Evolutionary conservation across 2,329 filamentous ascomycete species (phyloP).

Genomic region (Epichloe baconii): DNA sequence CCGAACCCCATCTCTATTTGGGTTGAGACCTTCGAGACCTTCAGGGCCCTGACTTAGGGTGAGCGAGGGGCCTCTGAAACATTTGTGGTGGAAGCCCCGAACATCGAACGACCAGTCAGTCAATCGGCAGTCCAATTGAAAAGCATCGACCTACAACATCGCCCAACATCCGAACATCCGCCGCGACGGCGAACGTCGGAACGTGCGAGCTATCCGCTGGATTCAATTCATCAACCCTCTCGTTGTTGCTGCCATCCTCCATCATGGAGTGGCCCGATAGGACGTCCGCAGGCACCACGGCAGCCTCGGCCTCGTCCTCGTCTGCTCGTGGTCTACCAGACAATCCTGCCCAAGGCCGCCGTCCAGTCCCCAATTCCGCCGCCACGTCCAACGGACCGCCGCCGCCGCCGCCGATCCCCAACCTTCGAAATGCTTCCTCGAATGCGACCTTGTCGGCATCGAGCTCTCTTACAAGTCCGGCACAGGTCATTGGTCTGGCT

Average conservation of each 20-base stretch:
- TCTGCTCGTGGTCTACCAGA: conserved; percentile 26
- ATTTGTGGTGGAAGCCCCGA: conserved; percentile 7
- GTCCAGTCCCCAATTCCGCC: conserved; percentile 24
- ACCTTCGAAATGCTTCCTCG: conserved; percentile 32
- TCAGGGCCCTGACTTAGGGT: conserved; percentile 6
- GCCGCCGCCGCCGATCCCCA: conserved; percentile 33
- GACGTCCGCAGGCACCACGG: conserved; percentile 13
- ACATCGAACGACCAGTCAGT: conserved; percentile 6
- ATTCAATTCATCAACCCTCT: conserved; percentile 1
- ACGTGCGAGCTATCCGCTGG: neutral
- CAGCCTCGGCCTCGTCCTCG: conserved; percentile 14
- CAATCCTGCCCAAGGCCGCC: conserved; percentile 25
- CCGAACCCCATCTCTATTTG: conserved; percentile 3
- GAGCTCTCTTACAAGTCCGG: conserved; percentile 38
- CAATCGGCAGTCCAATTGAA: neutral
- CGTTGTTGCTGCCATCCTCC: conserved; percentile 11
- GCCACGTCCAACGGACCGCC: conserved; percentile 27
- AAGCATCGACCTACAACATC: neutral
- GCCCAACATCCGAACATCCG: conserved; percentile 3
- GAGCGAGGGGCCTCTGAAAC: conserved; percentile 20
- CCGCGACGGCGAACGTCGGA: neutral
- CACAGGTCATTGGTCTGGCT: conserved; percentile 52
- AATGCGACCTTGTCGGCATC: conserved; percentile 35
- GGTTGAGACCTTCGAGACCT: conserved; percentile 14
- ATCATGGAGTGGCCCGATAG: conserved; percentile 24